Conservation (phyloP, 129 eudicot genomes). For the Kitagawia praeruptora region DNA sequence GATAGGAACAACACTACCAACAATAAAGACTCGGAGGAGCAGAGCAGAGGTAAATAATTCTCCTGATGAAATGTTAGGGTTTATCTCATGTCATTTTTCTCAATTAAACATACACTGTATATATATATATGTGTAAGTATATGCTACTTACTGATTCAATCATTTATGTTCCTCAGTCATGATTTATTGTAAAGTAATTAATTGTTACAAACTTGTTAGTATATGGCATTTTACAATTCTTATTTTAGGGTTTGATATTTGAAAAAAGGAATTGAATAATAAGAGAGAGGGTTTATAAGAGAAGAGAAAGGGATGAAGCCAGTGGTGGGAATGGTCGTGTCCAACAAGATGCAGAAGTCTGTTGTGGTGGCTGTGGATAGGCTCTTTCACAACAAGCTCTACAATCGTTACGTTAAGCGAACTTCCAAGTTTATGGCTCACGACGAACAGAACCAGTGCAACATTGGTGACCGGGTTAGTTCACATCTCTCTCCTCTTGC, state of each 20-base stretch:
- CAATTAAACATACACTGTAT: too few relatives aligned
- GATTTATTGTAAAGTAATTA: too few relatives aligned
- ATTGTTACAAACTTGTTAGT: too few relatives aligned
- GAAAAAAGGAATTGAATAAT: not conserved
- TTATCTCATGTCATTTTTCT: too few relatives aligned
- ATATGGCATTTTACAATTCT: not conserved
- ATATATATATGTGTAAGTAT: too few relatives aligned
- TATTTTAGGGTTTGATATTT: not conserved
- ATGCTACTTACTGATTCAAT: too few relatives aligned
- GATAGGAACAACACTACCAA: too few relatives aligned
- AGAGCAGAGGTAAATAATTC: too few relatives aligned
- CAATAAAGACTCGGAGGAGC: too few relatives aligned
- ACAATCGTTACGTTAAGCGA: slow-evolving; percentile 77
- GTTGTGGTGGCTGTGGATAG: slow-evolving; percentile 93
- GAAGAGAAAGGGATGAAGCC: slow-evolving; percentile 47
- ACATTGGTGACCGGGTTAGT: slow-evolving; percentile 78
- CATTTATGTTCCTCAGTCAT: too few relatives aligned
- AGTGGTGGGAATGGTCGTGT: slow-evolving; percentile 84
- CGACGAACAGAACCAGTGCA: slow-evolving; percentile 67
- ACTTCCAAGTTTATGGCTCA: slow-evolving; percentile 98
- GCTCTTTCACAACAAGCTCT: slow-evolving; percentile 74
- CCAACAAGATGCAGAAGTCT: slow-evolving; percentile 95
- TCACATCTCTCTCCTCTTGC: not conserved
- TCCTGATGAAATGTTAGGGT: too few relatives aligned
- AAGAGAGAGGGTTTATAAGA: not conserved